Evolutionary conservation across 2,329 filamentous ascomycete genomes (phyloP).

Genomic region (Aureobasidium sp.): DNA sequence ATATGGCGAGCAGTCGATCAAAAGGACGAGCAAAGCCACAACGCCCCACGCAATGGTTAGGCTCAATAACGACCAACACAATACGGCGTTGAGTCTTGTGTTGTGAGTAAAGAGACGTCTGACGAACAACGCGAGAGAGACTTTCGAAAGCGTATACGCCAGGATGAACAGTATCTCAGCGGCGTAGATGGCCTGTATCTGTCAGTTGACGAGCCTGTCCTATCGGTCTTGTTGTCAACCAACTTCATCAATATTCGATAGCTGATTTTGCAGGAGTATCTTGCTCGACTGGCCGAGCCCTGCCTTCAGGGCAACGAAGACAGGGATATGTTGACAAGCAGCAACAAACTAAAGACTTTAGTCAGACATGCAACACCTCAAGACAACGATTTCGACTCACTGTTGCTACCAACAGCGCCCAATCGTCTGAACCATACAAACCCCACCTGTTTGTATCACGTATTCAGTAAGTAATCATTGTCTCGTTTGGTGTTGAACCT

Average conservation of each 20-base stretch:
- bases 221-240: background rate
- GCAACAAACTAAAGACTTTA: background rate
- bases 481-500: background rate
- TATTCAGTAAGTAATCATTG: background rate
- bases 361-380: background rate
- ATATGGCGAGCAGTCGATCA: background rate
- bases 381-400: background rate
- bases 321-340: slow-evolving; percentile 6
- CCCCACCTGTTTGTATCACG: background rate
- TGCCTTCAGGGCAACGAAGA: slow-evolving; percentile 5
- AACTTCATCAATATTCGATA: background rate
- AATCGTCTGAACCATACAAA: slow-evolving; percentile 10
- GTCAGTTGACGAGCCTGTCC: background rate
- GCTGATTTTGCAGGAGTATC: background rate
- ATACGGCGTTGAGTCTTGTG: background rate
- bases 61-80: background rate
- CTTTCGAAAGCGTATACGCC: slow-evolving; percentile 8
- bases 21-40: background rate
- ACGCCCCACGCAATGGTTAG: background rate
- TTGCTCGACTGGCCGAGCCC: slow-evolving; percentile 9
- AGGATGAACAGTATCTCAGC: slow-evolving; percentile 6
- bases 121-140: slow-evolving; percentile 17
- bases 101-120: slow-evolving; percentile 15
- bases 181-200: background rate
- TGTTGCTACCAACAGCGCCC: slow-evolving; percentile 10